Conservation (phyloP, 148 eudicot species). For the Rhododendron ovatum region DNA sequence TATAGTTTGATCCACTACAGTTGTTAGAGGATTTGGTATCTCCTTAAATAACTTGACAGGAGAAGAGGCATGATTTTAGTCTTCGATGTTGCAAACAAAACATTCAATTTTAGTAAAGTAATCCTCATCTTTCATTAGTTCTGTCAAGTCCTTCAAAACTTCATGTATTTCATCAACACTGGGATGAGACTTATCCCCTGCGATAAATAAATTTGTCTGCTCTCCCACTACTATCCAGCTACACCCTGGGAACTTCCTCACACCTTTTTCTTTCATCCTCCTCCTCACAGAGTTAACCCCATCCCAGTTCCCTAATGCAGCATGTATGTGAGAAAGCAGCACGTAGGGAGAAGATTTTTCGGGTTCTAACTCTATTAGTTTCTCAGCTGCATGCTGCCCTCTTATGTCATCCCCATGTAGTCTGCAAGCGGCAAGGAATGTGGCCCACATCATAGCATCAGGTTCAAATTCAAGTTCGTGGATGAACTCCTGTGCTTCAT, state of each 20-base stretch:
- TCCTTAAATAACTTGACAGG: background rate
- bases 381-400: slow-evolving; percentile 73
- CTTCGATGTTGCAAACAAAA: slow-evolving; percentile 11
- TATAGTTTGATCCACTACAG: background rate
- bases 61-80: background rate
- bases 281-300: slow-evolving; percentile 61
- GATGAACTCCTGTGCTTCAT: slow-evolving; percentile 69
- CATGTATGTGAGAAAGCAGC: slow-evolving; percentile 70
- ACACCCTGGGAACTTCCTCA: slow-evolving; percentile 61
- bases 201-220: slow-evolving; percentile 31
- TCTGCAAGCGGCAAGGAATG: slow-evolving; percentile 79
- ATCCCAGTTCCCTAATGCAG: slow-evolving; percentile 79
- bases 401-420: slow-evolving; percentile 79
- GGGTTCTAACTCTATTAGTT: slow-evolving; percentile 69
- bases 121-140: slow-evolving; percentile 26
- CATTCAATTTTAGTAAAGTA: slow-evolving; percentile 14
- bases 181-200: slow-evolving; percentile 29
- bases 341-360: slow-evolving; percentile 67
- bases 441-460: slow-evolving; percentile 73
- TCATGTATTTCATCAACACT: slow-evolving; percentile 22
- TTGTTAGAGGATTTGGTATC: background rate
- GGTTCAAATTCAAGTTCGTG: slow-evolving; percentile 50
- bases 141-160: slow-evolving; percentile 26
- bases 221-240: slow-evolving; percentile 58
- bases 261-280: slow-evolving; percentile 66